Evolutionary conservation across 2,329 filamentous ascomycete genomes (phyloP), one percentile per base, ranked within the genome.

Genomic region (Thermoascus crustaceus): DNA sequence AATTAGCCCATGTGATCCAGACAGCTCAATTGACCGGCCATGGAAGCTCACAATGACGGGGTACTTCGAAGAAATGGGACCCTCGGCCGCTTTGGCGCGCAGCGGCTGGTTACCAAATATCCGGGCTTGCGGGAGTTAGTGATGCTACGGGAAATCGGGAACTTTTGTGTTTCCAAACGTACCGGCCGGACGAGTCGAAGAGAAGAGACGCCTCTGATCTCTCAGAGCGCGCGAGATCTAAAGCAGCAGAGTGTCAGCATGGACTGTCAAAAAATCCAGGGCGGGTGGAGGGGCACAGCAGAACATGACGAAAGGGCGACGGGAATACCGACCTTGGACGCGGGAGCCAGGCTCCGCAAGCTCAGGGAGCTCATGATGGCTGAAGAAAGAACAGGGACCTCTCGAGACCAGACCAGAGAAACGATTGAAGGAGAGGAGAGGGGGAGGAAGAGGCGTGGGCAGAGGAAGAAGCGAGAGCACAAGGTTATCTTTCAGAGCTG

Each of bases 81-180:
- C 80, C 45, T 85, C 85, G 20, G 88, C 88, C 72, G 95, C 88
- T 72, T 93, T 94, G 39, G 89, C 91, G 63, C 87, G 81, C 48
- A 96, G 74, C 49, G 85, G 85, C 51, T 80, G 77, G 66, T 82
- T 89, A 53, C 83, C 80, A 62, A 94, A 84, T 61, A 96, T 85
- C 63, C 82, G 80, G 57, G 86, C 85, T 87, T 53, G 43, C 41
- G 49, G 45, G 45, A 44, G 38, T 54, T 52, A 54, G 50, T 45
- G 35, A 44, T 25, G 34, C 35, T 29, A 30, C 30, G 40, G 16
- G 38, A 39, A 36, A n/a, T n/a, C n/a, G n/a, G n/a, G n/a, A n/a
- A n/a, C n/a, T n/a, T 61, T 33, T 17, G 19, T 30, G 14, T 6
- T 35, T 35, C 42, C 48, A 52, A 52, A 50, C 78, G 57, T 77